Base-by-base conservation (phyloP, 257 asterid genomes). In the Ilex aquifolium region DNA sequence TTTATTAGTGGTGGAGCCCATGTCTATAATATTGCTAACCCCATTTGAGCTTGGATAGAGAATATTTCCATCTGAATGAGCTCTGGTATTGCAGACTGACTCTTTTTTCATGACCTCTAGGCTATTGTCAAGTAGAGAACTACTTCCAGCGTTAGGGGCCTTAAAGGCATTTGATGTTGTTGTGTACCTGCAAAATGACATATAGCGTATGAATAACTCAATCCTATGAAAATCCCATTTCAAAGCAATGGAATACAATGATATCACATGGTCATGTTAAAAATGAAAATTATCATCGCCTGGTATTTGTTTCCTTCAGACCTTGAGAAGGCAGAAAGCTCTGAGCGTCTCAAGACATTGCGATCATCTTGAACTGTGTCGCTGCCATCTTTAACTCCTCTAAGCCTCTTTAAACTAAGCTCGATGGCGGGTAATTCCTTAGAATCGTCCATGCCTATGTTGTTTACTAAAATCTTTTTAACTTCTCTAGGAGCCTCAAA, bases 291-390 rank as follows among this genome's bases (percentile, higher is more conserved):
- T 29, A 14, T 11, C 12, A 15, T 53, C 15, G 10, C 48, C 31
- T 56, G 31, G 53, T 17, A 31, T 60, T 62, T 15, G 68, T 69
- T 31, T 60, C 64, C 58, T 39, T 65, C 64, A 72, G 69, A 91
- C 98, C 98, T 84, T 65, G 96, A 84, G 81, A 86, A 86, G 69
- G 95, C 96, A 56, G 96, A 88, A 68, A 81, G 94, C 72, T 78
- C 91, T 62, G 85, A 85, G 60, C 77, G 88, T 56, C 83, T 79
- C 77, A 90, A 76, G 78, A 72, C 78, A 77, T 59, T 72, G 52
- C 69, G 80, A 64, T 81, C 88, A 65, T 85, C 90, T 71, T 77
- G 86, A 65, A 68, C 61, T 59, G 76, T 59, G 64, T 74, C 65
- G 44, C 71, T 80, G 0, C 74, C 53, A 66, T 83, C 91, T 65